Percentiles rank a stretch among this genome's conserved stretches.
phyloP scores from a whole-genome alignment of 495 filamentous ascomycete genomes.

The Trichoderma parareesei region DNA sequence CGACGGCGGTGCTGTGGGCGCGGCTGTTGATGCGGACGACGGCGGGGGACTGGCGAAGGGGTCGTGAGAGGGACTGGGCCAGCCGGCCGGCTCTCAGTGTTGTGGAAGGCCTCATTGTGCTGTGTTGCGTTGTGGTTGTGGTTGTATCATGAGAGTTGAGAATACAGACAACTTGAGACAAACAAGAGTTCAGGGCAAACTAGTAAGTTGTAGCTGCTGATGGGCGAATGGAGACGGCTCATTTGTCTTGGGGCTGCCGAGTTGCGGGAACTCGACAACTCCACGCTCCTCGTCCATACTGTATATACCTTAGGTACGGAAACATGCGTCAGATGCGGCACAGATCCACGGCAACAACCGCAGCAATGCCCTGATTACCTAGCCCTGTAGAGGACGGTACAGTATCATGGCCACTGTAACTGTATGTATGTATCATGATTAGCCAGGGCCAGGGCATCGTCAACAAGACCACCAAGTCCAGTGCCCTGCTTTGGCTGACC shows the following conservation, averaged over 20 bases:
- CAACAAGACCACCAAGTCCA: too few species aligned
- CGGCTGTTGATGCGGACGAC: background rate
- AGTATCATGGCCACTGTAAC: too few species aligned
- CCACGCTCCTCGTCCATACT: background rate
- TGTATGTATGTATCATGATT: background rate
- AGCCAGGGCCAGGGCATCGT: background rate
- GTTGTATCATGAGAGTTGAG: background rate
- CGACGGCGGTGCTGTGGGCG: constrained; percentile 2
- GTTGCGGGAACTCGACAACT: background rate
- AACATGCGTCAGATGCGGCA: background rate
- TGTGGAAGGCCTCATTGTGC: background rate
- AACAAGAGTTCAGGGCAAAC: too few species aligned
- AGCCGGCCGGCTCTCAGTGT: background rate
- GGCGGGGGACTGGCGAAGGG: background rate
- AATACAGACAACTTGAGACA: background rate
- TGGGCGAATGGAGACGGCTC: background rate
- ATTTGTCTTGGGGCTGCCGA: background rate
- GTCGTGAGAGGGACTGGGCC: background rate
- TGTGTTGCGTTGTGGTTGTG: background rate
- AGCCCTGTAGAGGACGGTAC: too few species aligned
- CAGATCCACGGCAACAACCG: background rate
- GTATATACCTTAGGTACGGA: too few species aligned
- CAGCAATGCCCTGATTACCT: too few species aligned
- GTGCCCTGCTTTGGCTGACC: background rate
- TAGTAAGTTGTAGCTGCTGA: background rate